Base-by-base conservation (phyloP, 306 rosid genomes). In the Acacia crassicarpa region DNA sequence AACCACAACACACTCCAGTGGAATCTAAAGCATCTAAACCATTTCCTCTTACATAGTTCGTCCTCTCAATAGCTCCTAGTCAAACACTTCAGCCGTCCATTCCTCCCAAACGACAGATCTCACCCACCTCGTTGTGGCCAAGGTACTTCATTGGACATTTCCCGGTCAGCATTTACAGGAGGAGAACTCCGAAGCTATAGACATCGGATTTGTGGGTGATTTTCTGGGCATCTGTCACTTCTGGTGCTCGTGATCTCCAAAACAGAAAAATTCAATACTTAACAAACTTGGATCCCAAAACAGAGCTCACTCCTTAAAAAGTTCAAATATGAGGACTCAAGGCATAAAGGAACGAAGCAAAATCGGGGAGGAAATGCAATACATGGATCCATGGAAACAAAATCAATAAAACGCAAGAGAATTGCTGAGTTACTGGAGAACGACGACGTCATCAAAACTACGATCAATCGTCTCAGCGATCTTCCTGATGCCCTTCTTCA, bases 51-150 rank as follows among this genome's bases (percentile, higher is more conserved):
- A 97, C 40, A 85, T 89, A 74, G 89, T 77, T 16, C 79, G 86
- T 5, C 89, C 89, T 77, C 86, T 85, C 33, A 93, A 77, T 67
- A 93, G 82, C 88, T 93, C 98, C 75, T 87, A 89, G 46, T 91
- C 98, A n/a, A 93, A 93, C 20, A 93, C 94, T 83, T 91, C 98
- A 11, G 96, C 92, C 4, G 96, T 91, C 97, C 98, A 93, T 75
- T 93, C 98, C 84, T 93, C 98, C 1, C 94, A 86, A 11, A 93
- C 98, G 20, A 93, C 94, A 54, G 98, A 93, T 48, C 78, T 82
- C 54, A 93, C 98, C 90, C 58, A 83, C 90, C 3, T 87, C 86
- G 6, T 91, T 91, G 49, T 83, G 56, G 0, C 97, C 94, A 1
- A 91, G 90, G 80, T 86, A 76, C 20, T 89, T 83, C 58, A 91